phyloP scores from a whole-genome alignment of 2,329 filamentous ascomycete species.

The Chaetomium olivaceum region DNA sequence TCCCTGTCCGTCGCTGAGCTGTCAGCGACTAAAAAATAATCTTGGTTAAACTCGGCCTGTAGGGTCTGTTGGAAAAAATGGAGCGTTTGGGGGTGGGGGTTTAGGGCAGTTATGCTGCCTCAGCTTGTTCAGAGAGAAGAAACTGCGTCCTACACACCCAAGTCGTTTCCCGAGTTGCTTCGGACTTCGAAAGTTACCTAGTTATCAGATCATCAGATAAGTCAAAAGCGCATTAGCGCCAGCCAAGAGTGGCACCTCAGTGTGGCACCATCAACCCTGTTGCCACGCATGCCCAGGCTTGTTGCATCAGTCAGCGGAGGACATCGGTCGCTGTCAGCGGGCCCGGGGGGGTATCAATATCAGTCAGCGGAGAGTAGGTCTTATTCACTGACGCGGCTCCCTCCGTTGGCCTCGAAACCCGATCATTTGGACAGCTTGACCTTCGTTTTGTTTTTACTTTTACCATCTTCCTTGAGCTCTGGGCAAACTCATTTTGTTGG shows the following conservation, averaged over 20 bases:
- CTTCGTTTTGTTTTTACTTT: not conserved
- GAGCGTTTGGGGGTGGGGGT: too few relatives aligned
- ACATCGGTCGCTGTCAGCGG: not conserved
- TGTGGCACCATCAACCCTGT: not conserved
- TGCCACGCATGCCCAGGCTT: too few relatives aligned
- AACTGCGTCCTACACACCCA: too few relatives aligned
- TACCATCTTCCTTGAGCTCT: not conserved
- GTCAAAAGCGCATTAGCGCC: not conserved
- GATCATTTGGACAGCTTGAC: not conserved
- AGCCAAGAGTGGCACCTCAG: not conserved
- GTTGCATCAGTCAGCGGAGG: not conserved
- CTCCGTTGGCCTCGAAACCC: not conserved
- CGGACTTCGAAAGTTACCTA: not conserved
- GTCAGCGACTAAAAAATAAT: too few relatives aligned
- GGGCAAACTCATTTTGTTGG: not conserved
- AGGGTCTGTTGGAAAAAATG: too few relatives aligned
- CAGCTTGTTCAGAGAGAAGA: too few relatives aligned
- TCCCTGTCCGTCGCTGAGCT: too few relatives aligned
- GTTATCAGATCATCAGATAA: conserved; percentile 10
- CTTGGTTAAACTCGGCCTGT: too few relatives aligned
- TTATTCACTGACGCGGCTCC: not conserved
- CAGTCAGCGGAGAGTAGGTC: not conserved
- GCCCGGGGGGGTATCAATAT: not conserved
- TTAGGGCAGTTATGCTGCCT: too few relatives aligned
- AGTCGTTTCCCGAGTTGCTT: too few relatives aligned